A percentile compares a stretch with the other conserved stretches of the same genome.
Conservation (phyloP, 2,329 filamentous ascomycete genomes). For the Colletotrichum graminicola region DNA sequence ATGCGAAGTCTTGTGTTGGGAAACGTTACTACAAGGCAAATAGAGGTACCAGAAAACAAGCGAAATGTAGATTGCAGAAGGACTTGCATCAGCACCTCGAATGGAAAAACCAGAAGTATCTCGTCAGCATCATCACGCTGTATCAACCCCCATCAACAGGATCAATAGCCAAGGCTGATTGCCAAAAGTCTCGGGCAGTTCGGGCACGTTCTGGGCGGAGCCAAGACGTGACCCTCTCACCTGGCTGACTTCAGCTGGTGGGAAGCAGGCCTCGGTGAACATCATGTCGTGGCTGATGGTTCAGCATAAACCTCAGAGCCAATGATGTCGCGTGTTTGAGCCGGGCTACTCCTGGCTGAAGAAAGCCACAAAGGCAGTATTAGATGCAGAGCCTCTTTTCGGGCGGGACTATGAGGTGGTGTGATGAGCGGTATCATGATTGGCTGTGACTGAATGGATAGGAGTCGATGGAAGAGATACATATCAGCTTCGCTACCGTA, state of each 20-base stretch:
- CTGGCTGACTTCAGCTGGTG: constrained; percentile 9
- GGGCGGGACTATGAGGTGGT: constrained; percentile 19
- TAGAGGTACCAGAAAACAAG: neutral
- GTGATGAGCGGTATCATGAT: constrained; percentile 11
- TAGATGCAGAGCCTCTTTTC: constrained; percentile 35
- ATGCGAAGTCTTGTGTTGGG: constrained; percentile 6
- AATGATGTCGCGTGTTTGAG: constrained; percentile 6
- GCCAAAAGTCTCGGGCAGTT: constrained; percentile 7
- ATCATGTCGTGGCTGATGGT: constrained; percentile 22
- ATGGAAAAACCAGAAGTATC: constrained; percentile 20
- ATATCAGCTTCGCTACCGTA: neutral
- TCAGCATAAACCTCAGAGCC: neutral
- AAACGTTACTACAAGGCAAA: constrained; percentile 24
- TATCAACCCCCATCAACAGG: constrained; percentile 14
- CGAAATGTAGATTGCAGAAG: constrained; percentile 1
- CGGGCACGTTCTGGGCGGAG: neutral
- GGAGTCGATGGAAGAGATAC: constrained; percentile 4
- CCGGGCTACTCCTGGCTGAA: constrained; percentile 14
- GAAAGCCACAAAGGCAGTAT: constrained; percentile 27
- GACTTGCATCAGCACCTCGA: constrained; percentile 1
- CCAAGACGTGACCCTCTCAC: constrained; percentile 26
- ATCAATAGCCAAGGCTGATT: neutral
- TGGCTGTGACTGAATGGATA: constrained; percentile 10
- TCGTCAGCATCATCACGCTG: constrained; percentile 2
- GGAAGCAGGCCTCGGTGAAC: constrained; percentile 37